Percentiles rank a stretch among this genome's conserved stretches.
Evolutionary conservation across 148 eudicot genomes (phyloP).

Genomic region (Polygonum maritimum): DNA sequence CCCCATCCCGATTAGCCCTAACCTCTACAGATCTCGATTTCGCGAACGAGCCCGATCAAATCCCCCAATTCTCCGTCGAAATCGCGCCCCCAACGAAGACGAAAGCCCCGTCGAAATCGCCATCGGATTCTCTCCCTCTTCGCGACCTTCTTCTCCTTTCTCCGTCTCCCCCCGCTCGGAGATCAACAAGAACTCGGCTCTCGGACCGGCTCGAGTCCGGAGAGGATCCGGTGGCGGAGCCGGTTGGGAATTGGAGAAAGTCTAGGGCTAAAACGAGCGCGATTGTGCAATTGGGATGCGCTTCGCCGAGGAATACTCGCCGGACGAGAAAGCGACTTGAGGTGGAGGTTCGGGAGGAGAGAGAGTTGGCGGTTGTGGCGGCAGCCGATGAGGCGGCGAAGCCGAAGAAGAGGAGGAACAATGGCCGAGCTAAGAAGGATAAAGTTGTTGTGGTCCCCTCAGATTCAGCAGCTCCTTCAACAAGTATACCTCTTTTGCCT

Average conservation of each 20-base stretch:
- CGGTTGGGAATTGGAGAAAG: slow-evolving; percentile 28
- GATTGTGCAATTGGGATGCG: slow-evolving; percentile 20
- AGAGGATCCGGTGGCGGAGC: slow-evolving; percentile 29
- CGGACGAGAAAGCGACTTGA: slow-evolving; percentile 52
- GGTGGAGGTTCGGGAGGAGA: slow-evolving; percentile 52
- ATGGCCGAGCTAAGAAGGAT: slow-evolving; percentile 51
- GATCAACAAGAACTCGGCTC: slow-evolving; percentile 45
- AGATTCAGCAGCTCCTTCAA: slow-evolving; percentile 23
- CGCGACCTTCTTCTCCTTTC: slow-evolving; percentile 62
- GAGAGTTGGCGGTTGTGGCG: slow-evolving; percentile 18
- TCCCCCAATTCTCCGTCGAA: slow-evolving; percentile 46
- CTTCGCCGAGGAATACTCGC: slow-evolving; percentile 47
- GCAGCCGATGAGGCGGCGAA: slow-evolving; percentile 42
- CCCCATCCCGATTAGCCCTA: slow-evolving; percentile 54
- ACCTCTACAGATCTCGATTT: slow-evolving; percentile 13
- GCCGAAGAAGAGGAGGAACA: slow-evolving; percentile 46
- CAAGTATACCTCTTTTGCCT: slow-evolving; percentile 32
- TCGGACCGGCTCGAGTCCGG: slow-evolving; percentile 42
- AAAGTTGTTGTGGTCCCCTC: slow-evolving; percentile 19
- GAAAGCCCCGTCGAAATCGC: slow-evolving; percentile 13
- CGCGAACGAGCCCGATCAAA: slow-evolving; percentile 16
- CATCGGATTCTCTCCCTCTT: slow-evolving; percentile 37
- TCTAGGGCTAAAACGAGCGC: slow-evolving; percentile 29
- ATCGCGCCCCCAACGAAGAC: slow-evolving; percentile 24
- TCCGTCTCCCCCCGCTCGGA: slow-evolving; percentile 45